Evolutionary conservation across 352 stramenopile genomes (phyloP), one percentile per base, ranked within the genome.

Genomic region (Pythium phragmiticola): DNA sequence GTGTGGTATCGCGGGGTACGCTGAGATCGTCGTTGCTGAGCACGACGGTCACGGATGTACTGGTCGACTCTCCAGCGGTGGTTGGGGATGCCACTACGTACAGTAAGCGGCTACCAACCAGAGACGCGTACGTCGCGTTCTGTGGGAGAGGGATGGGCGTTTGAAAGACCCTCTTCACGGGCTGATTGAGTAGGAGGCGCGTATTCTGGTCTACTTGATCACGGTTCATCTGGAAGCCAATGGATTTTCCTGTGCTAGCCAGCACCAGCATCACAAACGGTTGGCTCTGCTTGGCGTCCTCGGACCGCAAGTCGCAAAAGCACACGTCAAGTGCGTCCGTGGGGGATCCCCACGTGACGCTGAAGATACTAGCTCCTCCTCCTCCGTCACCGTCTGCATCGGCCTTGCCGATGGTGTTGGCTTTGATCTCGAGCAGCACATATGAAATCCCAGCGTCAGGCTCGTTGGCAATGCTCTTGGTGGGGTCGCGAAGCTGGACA

Each of bases 261-360:
- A 94, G 75, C 14, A 85, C 73, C 9, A 89, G 26, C 23, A 92
- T 39, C n/a, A 80, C 19, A 62, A 72, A 88, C 12, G 67, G 23
- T 30, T 56, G 57, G 4, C 21, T 49, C 50, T 71, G 28, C 9
- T 55, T 60, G 36, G 46, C 34, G 4, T 69, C 74, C 2, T 71
- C 69, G 3, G 63, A 53, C 41, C 61, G 64, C 7, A 56, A 52
- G 48, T 76, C 66, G 16, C 64, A 72, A 28, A 88, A 90, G 61
- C 73, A 88, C 5, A 82, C 61, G 61, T 91, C 84, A 42, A 82
- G 69, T n/a, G 69, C 77, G 8, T 89, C 81, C 23, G 88, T 62
- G 26, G 78, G 74, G 2, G 80, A 53, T 3, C 73, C 69, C 23
- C 69, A 78, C 3, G 42, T 62, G 8, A 80, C 74, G 7, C 37